Conservation (phyloP, 139 green algal species). For the Tetradesmus obliquus region DNA sequence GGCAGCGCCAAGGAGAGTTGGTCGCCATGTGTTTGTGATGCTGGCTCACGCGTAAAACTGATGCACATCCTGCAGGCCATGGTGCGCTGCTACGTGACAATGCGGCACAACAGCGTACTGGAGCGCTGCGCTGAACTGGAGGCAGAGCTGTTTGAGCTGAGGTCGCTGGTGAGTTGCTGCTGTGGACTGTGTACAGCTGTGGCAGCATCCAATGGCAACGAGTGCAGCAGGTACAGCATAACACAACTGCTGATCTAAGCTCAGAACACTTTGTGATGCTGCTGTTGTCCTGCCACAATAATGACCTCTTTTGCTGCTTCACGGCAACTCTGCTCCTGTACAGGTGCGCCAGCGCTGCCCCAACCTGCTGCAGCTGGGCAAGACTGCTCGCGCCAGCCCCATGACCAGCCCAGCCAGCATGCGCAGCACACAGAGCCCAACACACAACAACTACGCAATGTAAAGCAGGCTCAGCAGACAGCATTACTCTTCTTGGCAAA, state of each 20-base stretch:
- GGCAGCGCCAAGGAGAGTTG: no score
- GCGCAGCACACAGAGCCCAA: neutral
- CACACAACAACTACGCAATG: neutral
- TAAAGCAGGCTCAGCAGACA: neutral
- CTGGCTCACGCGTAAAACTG: neutral
- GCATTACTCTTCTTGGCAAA: no score
- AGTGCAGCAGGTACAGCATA: neutral
- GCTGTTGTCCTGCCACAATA: neutral
- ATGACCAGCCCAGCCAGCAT: neutral
- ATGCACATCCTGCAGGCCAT: neutral
- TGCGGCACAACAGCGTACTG: conserved; percentile 2
- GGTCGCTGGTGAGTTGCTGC: conserved; percentile 13
- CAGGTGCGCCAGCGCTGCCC: conserved; percentile 36
- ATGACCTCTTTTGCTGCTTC: neutral
- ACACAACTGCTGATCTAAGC: neutral
- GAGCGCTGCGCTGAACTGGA: conserved; percentile 31
- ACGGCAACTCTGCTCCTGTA: no score
- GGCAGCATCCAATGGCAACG: no score
- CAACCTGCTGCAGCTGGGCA: conserved; percentile 9
- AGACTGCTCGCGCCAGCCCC: neutral
- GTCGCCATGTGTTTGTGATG: neutral
- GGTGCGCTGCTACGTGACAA: conserved; percentile 16
- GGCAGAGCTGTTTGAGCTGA: conserved; percentile 29
- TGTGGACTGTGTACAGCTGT: neutral
- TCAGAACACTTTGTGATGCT: neutral